A percentile compares a stretch with the other conserved stretches of the same genome.
phyloP scores from a whole-genome alignment of 352 stramenopile species.

The Aphanomyces stellatus region DNA sequence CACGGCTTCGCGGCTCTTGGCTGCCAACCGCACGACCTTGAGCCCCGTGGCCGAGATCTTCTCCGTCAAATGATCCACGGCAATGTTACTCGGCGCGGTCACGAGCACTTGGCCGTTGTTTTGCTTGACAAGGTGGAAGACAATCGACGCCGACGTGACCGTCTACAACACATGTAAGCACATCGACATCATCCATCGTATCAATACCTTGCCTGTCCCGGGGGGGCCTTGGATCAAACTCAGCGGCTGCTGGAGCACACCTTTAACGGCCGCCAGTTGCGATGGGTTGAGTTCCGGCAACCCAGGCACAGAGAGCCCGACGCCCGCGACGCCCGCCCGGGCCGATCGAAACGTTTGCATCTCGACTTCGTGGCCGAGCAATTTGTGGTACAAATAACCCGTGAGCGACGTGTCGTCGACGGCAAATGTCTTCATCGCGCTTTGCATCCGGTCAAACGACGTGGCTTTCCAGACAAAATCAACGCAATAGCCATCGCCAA shows the following conservation, averaged over 20 bases:
- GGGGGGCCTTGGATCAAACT: slow-evolving; percentile 98
- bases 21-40: slow-evolving; percentile 96
- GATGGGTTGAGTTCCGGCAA: slow-evolving; percentile 97
- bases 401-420: slow-evolving; percentile 98
- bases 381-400: slow-evolving; percentile 99
- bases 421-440: slow-evolving; percentile 97
- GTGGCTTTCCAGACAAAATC: slow-evolving; percentile 99
- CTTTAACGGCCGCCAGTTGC: slow-evolving; percentile 93
- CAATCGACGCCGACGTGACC: slow-evolving; percentile 96
- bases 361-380: slow-evolving; percentile 96
- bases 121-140: slow-evolving; percentile 99
- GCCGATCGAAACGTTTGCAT: slow-evolving; percentile 86
- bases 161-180: too few relatives aligned
- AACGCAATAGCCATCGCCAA: slow-evolving; percentile 94
- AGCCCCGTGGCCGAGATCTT: slow-evolving; percentile 98
- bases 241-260: slow-evolving; percentile 94
- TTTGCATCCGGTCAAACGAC: slow-evolving; percentile 99
- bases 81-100: slow-evolving; percentile 97
- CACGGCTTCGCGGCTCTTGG: slow-evolving; percentile 95
- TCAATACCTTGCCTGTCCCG: slow-evolving; percentile 92
- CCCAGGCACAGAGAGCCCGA: slow-evolving; percentile 84
- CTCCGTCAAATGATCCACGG: slow-evolving; percentile 96
- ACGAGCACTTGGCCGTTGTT: slow-evolving; percentile 99
- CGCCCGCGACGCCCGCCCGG: slow-evolving; percentile 30
- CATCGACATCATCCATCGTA: too few relatives aligned